Evolutionary conservation across 345 rosid genomes (phyloP).

Genomic region (Citrus trifoliata): DNA sequence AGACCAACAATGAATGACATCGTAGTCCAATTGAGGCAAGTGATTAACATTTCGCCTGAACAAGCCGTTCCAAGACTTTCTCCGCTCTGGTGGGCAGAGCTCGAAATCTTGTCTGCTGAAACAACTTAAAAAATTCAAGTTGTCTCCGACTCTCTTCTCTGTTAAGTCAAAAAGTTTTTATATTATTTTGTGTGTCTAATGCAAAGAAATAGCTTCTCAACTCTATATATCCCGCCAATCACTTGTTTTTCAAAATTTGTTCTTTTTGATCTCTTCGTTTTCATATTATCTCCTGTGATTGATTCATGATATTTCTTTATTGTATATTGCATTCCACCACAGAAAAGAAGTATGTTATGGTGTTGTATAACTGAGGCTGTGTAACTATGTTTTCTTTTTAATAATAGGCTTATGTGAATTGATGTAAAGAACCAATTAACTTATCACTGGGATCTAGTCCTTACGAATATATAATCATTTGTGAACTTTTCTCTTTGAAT

Average conservation of each 20-base stretch:
- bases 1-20: conserved; percentile 73
- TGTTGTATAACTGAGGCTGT: background rate
- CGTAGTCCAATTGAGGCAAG: conserved; percentile 53
- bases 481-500: background rate
- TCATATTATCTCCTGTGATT: background rate
- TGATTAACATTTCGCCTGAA: conserved; percentile 62
- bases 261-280: conserved; percentile 4
- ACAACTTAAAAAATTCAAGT: conserved; percentile 40
- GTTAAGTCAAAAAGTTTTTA: conserved; percentile 9
- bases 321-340: background rate
- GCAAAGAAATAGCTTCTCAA: conserved; percentile 9
- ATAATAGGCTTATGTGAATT: background rate
- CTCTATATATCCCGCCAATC: background rate
- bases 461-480: background rate
- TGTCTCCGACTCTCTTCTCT: background rate
- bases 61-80: conserved; percentile 95
- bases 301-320: conserved; percentile 2
- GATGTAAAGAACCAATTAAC: background rate
- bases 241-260: background rate
- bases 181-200: conserved; percentile 4
- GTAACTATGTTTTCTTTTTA: background rate
- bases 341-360: background rate
- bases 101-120: conserved; percentile 87
- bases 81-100: conserved; percentile 99
- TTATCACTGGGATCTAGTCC: background rate